A percentile compares a stretch with the other conserved stretches of the same genome.
Evolutionary conservation across 768 basidiomycete species (phyloP).

Genomic region (Suillus placidus): DNA sequence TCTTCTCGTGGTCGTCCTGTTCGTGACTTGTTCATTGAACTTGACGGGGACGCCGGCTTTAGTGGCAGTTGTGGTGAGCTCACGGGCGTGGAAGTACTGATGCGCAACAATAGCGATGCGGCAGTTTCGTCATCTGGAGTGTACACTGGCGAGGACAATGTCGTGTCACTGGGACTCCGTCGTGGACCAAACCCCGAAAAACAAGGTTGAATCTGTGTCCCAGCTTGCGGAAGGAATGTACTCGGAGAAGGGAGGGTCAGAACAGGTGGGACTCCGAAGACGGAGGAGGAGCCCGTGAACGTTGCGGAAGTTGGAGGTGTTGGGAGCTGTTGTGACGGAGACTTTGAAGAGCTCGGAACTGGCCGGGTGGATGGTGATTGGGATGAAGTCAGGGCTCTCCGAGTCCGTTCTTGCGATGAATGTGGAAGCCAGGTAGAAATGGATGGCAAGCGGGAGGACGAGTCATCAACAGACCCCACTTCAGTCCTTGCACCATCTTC

Average conservation of each 20-base stretch:
- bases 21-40: background rate
- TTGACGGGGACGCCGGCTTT: background rate
- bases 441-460: constrained; percentile 53
- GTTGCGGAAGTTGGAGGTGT: constrained; percentile 61
- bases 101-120: constrained; percentile 67
- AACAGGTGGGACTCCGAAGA: constrained; percentile 40
- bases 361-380: constrained; percentile 38
- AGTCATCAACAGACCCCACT: background rate
- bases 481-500: background rate
- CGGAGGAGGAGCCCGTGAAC: constrained; percentile 43
- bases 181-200: constrained; percentile 26
- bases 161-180: constrained; percentile 20
- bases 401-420: constrained; percentile 19
- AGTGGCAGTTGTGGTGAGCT: constrained; percentile 20
- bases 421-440: constrained; percentile 69
- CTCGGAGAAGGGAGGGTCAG: constrained; percentile 43
- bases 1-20: background rate
- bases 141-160: constrained; percentile 29
- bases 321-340: constrained; percentile 42
- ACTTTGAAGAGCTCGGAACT: constrained; percentile 20
- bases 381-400: constrained; percentile 33
- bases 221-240: constrained; percentile 19
- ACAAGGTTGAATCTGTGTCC: constrained; percentile 22
- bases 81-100: constrained; percentile 45
- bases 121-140: constrained; percentile 70